Conservation (phyloP, 225 moss, liverwort and hornwort species). For the Physcomitrellopsis africana region DNA sequence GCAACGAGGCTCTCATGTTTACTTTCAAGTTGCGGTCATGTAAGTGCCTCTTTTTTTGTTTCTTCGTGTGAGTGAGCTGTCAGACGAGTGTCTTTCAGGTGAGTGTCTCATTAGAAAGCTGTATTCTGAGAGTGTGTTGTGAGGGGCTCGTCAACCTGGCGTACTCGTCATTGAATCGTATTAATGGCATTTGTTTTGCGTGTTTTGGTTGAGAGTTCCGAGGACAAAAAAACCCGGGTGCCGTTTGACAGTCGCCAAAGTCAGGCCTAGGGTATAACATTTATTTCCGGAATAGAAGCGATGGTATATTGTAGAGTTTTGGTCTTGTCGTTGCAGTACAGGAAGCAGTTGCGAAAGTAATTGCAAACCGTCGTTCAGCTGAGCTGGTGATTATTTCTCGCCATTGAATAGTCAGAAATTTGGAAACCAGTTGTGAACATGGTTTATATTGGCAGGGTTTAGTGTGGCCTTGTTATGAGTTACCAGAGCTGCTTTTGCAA, state of each 20-base stretch:
- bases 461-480: constrained; percentile 26
- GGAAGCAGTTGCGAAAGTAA: not conserved
- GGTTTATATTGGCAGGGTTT: constrained; percentile 27
- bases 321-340: not conserved
- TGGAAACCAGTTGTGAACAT: constrained; percentile 12
- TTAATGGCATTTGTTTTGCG: not conserved
- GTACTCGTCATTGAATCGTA: too few species aligned
- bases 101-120: not conserved
- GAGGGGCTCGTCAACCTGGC: not conserved
- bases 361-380: not conserved
- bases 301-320: not conserved
- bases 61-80: not conserved
- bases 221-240: not conserved
- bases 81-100: not conserved
- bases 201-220: not conserved
- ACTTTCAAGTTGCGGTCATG: constrained; percentile 32
- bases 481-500: not conserved
- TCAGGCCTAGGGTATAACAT: not conserved
- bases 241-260: not conserved
- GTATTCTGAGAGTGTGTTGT: not conserved
- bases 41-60: constrained; percentile 21
- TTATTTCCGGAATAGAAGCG: not conserved
- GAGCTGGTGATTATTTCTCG: not conserved
- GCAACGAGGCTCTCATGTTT: constrained; percentile 30
- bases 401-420: not conserved